Evolutionary conservation across 2,329 filamentous ascomycete species (phyloP).

Genomic region (Cladosporium sp.): DNA sequence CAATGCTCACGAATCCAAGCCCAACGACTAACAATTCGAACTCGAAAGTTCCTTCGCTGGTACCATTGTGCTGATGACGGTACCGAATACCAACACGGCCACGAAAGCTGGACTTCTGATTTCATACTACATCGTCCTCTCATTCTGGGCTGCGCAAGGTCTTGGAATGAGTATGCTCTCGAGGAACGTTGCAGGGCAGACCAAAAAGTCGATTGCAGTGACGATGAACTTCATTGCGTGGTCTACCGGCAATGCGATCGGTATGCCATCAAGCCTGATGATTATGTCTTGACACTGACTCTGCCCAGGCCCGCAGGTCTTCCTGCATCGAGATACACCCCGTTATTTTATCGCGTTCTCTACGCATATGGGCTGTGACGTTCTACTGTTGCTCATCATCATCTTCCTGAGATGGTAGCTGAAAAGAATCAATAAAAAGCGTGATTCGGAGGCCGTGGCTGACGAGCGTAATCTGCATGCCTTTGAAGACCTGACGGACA

Average conservation of each 20-base stretch:
- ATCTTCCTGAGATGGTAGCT: constrained; percentile 38
- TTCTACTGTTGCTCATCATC: constrained; percentile 42
- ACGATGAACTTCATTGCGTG: constrained; percentile 68
- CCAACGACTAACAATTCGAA: too few species aligned
- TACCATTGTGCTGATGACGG: constrained; percentile 67
- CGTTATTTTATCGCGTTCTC: constrained; percentile 66
- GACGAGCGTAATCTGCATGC: constrained; percentile 28
- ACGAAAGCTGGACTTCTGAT: constrained; percentile 65
- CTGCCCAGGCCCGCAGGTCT: constrained; percentile 56
- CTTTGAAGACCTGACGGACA: constrained; percentile 30
- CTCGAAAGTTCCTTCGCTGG: constrained; percentile 59
- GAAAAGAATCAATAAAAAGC: constrained; percentile 37
- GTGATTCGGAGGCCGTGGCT: constrained; percentile 29
- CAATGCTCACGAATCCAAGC: background rate
- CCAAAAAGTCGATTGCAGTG: constrained; percentile 66
- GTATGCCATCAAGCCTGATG: constrained; percentile 27
- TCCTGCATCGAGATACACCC: constrained; percentile 57
- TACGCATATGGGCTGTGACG: constrained; percentile 66
- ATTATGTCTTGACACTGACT: background rate
- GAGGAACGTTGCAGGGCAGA: constrained; percentile 67
- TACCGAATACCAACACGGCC: constrained; percentile 53
- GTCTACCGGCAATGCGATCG: constrained; percentile 64
- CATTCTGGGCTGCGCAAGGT: constrained; percentile 64
- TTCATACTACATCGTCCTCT: constrained; percentile 73
- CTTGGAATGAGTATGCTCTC: constrained; percentile 24